Evolutionary conservation across 108 stramenopile genomes (phyloP).

Genomic region (Cyclotella atomus): DNA sequence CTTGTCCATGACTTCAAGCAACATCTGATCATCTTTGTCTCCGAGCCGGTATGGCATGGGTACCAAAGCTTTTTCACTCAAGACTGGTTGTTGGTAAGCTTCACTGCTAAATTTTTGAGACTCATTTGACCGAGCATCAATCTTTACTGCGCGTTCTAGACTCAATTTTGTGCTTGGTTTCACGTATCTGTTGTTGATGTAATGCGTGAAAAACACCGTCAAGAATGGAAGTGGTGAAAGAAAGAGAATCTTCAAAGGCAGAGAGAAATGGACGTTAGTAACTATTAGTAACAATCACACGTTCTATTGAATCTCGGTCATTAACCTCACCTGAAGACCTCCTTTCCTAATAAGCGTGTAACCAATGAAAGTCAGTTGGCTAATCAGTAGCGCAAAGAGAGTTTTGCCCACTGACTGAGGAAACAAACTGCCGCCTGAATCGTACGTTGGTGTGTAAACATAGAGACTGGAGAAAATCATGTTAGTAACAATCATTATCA

Average conservation of each 20-base stretch:
- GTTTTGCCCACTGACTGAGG: constrained; percentile 70
- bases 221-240: constrained; percentile 77
- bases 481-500: too few species aligned
- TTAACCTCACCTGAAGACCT: constrained; percentile 53
- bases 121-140: constrained; percentile 69
- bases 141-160: constrained; percentile 86
- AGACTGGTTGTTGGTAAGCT: constrained; percentile 86
- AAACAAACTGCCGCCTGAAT: constrained; percentile 60
- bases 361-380: constrained; percentile 85
- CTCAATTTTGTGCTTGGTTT: constrained; percentile 71
- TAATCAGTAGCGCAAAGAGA: constrained; percentile 78
- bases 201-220: constrained; percentile 68
- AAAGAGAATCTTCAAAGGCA: constrained; percentile 33
- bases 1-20: constrained; percentile 29
- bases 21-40: constrained; percentile 13
- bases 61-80: constrained; percentile 62
- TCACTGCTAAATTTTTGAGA: constrained; percentile 66
- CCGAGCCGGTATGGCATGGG: constrained; percentile 70
- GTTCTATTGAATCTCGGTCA: constrained; percentile 7
- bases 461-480: too few species aligned
- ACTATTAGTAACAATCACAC: not conserved
- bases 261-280: not conserved
- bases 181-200: constrained; percentile 66
- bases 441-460: constrained; percentile 66
- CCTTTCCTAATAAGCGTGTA: constrained; percentile 75